Evolutionary conservation across 441 rosid genomes (phyloP), one percentile per base, ranked within the genome.

Genomic region (Croton laevigatus): DNA sequence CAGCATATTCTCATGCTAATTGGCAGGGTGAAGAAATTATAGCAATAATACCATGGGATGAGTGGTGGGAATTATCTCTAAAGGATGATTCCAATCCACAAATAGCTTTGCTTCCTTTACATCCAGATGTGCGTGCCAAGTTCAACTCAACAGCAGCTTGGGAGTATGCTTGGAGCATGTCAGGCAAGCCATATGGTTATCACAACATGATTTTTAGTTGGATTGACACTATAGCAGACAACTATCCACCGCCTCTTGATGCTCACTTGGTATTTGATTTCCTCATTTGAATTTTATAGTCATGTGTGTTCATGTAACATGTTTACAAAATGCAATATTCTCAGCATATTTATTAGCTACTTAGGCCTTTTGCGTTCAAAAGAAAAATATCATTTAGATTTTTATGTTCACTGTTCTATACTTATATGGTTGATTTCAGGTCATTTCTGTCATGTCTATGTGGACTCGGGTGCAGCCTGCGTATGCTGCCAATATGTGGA

Each of bases 161-260:
- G 99, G 94, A 90, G 73, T 94, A 87, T 74, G 93, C 94, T 6
- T 82, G 79, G 49, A 94, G 94, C 85, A 94, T 94, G 99, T 79
- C 86, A 37, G 99, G 99, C 62, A 88, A 90, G 73, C 98, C 98
- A 16, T 94, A 94, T 77, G 99, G 98, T 70, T 94, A 94, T 79
- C 99, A 94, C 81, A 94, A 94, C 87, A 88, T 92, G 99, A 90
- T 94, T 71, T 94, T 94, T 80, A 94, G 99, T 85, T 90, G 98
- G 99, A 92, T 94, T 27, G 98, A 92, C 59, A 90, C 99, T 49
- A 69, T 92, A 32, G 90, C 86, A 60, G 98, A 87, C 77, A 92
- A 94, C 81, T 94, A 87, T 85, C 98, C 99, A 16, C 99, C 99
- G 60, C 99, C 97, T 73, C 89, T 94, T 75, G 98, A 88, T 90